These are phyloP conservation scores for Cladosporium oxysporum DNA, from an alignment of 2,329 filamentous ascomycete species.

Conservation along the genomic window DNA sequence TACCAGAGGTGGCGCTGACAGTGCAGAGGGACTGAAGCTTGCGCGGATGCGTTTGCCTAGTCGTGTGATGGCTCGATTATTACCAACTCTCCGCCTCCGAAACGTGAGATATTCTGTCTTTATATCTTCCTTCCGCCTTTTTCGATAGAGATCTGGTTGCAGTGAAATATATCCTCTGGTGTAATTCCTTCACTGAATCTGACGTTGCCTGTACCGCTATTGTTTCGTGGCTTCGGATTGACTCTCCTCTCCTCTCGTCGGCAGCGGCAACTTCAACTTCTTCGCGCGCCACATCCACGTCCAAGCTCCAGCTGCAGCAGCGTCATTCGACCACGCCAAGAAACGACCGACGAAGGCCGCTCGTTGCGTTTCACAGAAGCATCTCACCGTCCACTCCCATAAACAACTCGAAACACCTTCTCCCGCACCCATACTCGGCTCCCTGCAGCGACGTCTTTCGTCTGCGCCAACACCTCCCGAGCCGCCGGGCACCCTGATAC, in stretches of 20 bases:
- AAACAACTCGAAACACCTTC: conserved; percentile 2
- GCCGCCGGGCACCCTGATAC: conserved; percentile 9
- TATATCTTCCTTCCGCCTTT: not conserved
- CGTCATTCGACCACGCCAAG: conserved; percentile 15
- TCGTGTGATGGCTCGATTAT: conserved; percentile 6
- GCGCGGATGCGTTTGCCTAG: conserved; percentile 25
- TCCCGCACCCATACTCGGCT: not conserved
- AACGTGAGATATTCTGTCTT: not conserved
- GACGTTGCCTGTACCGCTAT: too few relatives aligned
- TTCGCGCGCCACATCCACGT: conserved; percentile 6
- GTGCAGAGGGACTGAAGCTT: conserved; percentile 15
- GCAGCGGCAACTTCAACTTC: not conserved
- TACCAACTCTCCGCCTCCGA: not conserved
- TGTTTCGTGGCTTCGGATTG: not conserved
- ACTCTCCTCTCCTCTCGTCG: not conserved
- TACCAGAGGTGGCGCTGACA: conserved; percentile 12
- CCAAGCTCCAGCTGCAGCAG: conserved; percentile 19
- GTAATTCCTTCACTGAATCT: not conserved
- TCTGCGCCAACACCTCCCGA: not conserved
- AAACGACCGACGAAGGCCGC: not conserved
- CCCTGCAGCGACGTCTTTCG: not conserved
- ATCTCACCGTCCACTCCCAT: conserved; percentile 3
- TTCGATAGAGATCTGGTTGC: too few relatives aligned
- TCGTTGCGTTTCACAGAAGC: conserved; percentile 10
- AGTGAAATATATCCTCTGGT: not conserved